Percentiles rank a stretch among this genome's conserved stretches.
Conservation (phyloP, 148 eudicot species). For the Tetragonia tetragonoides region DNA sequence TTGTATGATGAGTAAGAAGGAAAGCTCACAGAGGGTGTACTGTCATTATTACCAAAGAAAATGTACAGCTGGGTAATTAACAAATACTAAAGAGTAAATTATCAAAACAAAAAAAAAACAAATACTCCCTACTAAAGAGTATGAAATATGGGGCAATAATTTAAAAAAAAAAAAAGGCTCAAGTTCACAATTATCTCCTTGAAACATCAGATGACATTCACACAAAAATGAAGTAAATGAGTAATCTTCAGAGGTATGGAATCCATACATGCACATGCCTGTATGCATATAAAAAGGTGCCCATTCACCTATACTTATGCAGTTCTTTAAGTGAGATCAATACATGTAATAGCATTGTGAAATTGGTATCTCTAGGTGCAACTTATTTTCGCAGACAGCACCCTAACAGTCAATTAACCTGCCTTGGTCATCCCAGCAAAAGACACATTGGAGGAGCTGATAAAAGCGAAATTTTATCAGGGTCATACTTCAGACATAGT, state of each 20-base stretch:
- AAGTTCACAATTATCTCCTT: too few species aligned
- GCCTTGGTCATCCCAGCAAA: too few species aligned
- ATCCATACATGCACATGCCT: neutral
- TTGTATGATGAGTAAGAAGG: neutral
- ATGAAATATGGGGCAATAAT: neutral
- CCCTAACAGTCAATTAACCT: neutral
- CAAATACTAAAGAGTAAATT: neutral
- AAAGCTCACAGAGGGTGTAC: too few species aligned
- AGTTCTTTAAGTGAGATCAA: neutral
- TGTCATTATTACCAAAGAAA: too few species aligned
- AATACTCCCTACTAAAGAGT: too few species aligned
- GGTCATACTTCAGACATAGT: too few species aligned
- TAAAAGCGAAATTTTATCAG: too few species aligned
- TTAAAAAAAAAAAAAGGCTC: too few species aligned
- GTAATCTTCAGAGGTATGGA: too few species aligned
- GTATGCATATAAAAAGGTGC: neutral
- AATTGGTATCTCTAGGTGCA: neutral
- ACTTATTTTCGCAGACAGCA: neutral
- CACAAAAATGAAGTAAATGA: too few species aligned
- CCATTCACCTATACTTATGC: neutral
- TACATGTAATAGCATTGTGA: neutral
- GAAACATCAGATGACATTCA: too few species aligned
- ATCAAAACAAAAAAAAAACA: neutral
- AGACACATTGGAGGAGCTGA: too few species aligned
- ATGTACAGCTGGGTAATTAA: neutral